A percentile compares a stretch with the other conserved stretches of the same genome.
These are phyloP conservation scores for Cercospora berteroae DNA, from an alignment of 2,329 filamentous ascomycete species.

Conservation along the genomic window DNA sequence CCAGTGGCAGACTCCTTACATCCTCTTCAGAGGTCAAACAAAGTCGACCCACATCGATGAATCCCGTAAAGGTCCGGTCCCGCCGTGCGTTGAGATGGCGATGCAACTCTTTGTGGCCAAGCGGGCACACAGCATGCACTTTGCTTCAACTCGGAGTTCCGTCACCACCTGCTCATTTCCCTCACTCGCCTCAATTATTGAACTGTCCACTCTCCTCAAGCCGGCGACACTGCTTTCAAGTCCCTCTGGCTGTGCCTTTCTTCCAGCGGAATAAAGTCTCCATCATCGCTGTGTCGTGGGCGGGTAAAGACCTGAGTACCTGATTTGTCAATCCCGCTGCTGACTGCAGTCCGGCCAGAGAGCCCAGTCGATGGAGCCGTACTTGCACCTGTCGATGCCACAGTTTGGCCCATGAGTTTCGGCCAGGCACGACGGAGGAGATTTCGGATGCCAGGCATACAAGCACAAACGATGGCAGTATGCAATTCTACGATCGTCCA, in stretches of 20 bases:
- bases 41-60: too few species aligned
- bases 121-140: neutral
- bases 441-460: constrained; percentile 26
- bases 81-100: too few species aligned
- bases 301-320: constrained; percentile 13
- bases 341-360: constrained; percentile 19
- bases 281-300: constrained; percentile 22
- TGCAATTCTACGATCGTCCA: constrained; percentile 25
- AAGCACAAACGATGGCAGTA: constrained; percentile 22
- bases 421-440: constrained; percentile 21
- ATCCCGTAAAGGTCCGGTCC: too few species aligned
- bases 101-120: neutral
- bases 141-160: neutral
- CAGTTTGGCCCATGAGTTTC: constrained; percentile 15
- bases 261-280: constrained; percentile 21
- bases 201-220: neutral
- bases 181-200: too few species aligned
- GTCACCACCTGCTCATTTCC: neutral
- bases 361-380: constrained; percentile 4
- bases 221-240: neutral
- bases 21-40: too few species aligned
- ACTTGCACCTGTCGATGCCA: neutral
- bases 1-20: too few species aligned
- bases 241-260: neutral
- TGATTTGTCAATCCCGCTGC: constrained; percentile 14